Base-by-base conservation (phyloP, 108 stramenopile genomes). In the Discostella pseudostelligera region DNA sequence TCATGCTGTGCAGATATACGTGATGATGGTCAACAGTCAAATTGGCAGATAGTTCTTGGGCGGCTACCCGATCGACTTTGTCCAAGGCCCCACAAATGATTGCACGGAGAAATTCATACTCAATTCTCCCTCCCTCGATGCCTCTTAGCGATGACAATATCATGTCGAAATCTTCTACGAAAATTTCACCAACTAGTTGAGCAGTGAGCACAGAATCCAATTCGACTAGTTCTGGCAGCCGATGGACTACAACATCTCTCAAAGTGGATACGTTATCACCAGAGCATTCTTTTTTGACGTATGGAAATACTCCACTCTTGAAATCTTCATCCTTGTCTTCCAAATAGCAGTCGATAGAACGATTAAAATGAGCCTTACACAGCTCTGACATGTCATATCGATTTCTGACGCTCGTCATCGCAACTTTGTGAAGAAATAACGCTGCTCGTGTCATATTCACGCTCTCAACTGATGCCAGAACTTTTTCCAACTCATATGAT, bases 321-420 rank as follows among this genome's bases (percentile, higher is more conserved):
- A 82, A 93, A 4, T 75, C 78, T 9, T 40, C 19, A 44, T 90
- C 88, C 24, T 69, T 70, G 50, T 93, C 92, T 24, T 65, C 69
- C 8, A 93, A 62, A 44, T 87, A 93, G 67, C 92, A 90, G 59
- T 90, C 87, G 26, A 93, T 88, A 12, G 87, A 78, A 28, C 82
- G 61, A 28, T 69, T 57, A 51, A 89, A 93, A 70, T 89, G 88
- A 51, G 47, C 37, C 26, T 78, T 56, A 39, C 80, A 74, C 29
- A 65, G 39, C 3, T 79, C 72, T 28, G 60, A 37, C 45, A 81
- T 74, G 0, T 39, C 40, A 46, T 53, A 51, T 6, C 64, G 40
- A 39, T 83, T 70, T 45, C 67, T 43, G 37, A 66, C 83, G 21
- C 53, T 45, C 6, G 81, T 62, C 0, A 82, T 82, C 20, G 82